Conservation (phyloP, 345 rosid genomes). For the Gossypium sturtianum region DNA sequence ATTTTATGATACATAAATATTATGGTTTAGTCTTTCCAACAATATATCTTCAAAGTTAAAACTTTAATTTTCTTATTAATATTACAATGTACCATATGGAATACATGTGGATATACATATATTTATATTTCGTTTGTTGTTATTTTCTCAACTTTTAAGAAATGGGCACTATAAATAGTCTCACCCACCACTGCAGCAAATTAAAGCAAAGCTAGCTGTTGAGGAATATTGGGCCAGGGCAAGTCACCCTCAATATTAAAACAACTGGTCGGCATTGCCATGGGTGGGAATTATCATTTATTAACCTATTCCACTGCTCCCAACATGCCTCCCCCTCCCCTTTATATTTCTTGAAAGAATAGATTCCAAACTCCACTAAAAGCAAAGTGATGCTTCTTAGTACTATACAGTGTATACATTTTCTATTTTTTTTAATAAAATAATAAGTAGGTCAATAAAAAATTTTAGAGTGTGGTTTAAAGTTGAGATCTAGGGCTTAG, state of each 20-base stretch:
- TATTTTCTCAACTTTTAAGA: conserved; percentile 14
- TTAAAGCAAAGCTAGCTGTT: conserved; percentile 14
- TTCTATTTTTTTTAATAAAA: too few species aligned
- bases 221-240: conserved; percentile 35
- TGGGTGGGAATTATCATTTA: conserved; percentile 3
- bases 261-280: conserved; percentile 32
- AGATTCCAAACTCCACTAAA: not conserved
- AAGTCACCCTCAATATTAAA: conserved; percentile 22
- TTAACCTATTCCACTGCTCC: conserved; percentile 17
- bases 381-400: not conserved
- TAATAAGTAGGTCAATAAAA: too few species aligned
- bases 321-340: conserved; percentile 9
- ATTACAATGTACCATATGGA: too few species aligned
- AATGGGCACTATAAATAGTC: conserved; percentile 19
- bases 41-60: too few species aligned
- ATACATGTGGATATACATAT: too few species aligned
- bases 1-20: too few species aligned
- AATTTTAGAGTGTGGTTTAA: too few species aligned
- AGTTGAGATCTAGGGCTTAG: too few species aligned
- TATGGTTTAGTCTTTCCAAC: too few species aligned
- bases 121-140: too few species aligned
- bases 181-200: conserved; percentile 26
- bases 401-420: not conserved
- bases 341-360: conserved; percentile 19
- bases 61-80: too few species aligned